Base-by-base conservation (phyloP, 345 rosid genomes). In the Excoecaria cochinchinensis region DNA sequence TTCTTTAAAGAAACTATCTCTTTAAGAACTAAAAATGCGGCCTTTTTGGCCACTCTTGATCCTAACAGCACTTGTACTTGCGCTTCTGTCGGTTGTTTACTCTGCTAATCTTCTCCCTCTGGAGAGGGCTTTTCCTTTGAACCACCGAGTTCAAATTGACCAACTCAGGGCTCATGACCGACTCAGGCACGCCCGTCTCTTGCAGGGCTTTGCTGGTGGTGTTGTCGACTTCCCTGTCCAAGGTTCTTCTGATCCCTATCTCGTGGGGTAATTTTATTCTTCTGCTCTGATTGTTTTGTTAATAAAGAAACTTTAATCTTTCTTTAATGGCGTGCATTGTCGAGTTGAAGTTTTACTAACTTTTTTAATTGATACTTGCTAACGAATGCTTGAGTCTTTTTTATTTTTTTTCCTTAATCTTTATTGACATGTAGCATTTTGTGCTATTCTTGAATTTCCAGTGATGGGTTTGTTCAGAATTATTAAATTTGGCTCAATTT, bases 181-280 rank as follows among this genome's bases (percentile, higher is more conserved):
- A 50, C 78, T 81, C 72, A 83, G 99, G 31, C 97, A 89, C 84
- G 77, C 93, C 14, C 89, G 97, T 56, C 82, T 93, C 76, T 86
- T 91, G 87, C 89, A 88, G 63, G 77, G 86, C 61, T 73, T 75
- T 55, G 84, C 73, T 46, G 85, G 86, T 12, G 92, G 93, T 24
- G 89, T 86, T 61, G 97, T 89, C 50, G 89, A 83, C 80, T 89
- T 85, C 88, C 63, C 97, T 8, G 85, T 95, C 65, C 81, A 82
- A 75, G 99, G 98, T 75, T 85, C 95, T 78, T 83, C 98, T 74
- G 98, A 95, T 90, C 96, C 95, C 56, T 90, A 74, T 73, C 89
- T 90, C 69, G 82, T 88, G 42, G 99, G 99, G 98, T 95, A 86
- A 76, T 69, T 81, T 44, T 66, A 6, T 3, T 56, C 62, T 4